A percentile compares a stretch with the other conserved stretches of the same genome.
These are phyloP conservation scores for Arachnomyces sp. DNA, from an alignment of 2,329 filamentous ascomycete species.

Conservation along the genomic window DNA sequence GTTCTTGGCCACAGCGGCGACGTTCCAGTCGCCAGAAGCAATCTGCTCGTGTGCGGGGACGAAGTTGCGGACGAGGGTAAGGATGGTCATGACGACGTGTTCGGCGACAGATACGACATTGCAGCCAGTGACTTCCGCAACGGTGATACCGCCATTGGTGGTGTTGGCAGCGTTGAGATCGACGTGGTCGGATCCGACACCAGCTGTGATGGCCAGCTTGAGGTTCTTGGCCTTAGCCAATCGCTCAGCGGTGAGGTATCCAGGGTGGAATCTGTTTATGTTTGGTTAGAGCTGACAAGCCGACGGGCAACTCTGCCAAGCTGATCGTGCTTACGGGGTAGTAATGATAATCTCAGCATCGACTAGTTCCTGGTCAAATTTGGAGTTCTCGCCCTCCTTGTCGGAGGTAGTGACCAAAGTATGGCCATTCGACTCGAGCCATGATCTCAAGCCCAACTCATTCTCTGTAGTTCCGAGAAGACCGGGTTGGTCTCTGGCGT, in stretches of 20 bases:
- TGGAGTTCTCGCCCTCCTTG: slow-evolving; percentile 90
- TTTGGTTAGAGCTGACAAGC: slow-evolving; percentile 7
- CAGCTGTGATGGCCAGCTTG: slow-evolving; percentile 92
- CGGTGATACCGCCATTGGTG: slow-evolving; percentile 95
- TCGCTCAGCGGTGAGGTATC: slow-evolving; percentile 93
- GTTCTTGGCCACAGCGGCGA: slow-evolving; percentile 93
- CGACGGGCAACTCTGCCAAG: too few relatives aligned
- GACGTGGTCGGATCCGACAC: slow-evolving; percentile 97
- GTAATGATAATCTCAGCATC: slow-evolving; percentile 99
- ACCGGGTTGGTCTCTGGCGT: slow-evolving; percentile 79
- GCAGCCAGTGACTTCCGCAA: slow-evolving; percentile 94
- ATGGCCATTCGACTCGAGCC: slow-evolving; percentile 96
- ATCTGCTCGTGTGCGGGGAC: slow-evolving; percentile 95
- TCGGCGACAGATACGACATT: slow-evolving; percentile 98
- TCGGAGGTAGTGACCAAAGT: slow-evolving; percentile 93
- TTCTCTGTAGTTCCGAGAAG: slow-evolving; percentile 96
- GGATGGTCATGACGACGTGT: slow-evolving; percentile 99
- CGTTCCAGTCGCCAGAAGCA: slow-evolving; percentile 82
- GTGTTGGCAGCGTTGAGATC: slow-evolving; percentile 95
- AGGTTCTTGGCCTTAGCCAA: slow-evolving; percentile 98
- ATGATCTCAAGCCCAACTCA: slow-evolving; percentile 93
- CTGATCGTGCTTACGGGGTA: slow-evolving; percentile 60
- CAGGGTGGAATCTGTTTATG: slow-evolving; percentile 78
- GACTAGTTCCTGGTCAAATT: slow-evolving; percentile 89
- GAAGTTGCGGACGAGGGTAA: slow-evolving; percentile 93